Evolutionary conservation across 1,284 basidiomycete species (phyloP), one percentile per base, ranked within the genome.

Genomic region (Ganoderma lucidum): DNA sequence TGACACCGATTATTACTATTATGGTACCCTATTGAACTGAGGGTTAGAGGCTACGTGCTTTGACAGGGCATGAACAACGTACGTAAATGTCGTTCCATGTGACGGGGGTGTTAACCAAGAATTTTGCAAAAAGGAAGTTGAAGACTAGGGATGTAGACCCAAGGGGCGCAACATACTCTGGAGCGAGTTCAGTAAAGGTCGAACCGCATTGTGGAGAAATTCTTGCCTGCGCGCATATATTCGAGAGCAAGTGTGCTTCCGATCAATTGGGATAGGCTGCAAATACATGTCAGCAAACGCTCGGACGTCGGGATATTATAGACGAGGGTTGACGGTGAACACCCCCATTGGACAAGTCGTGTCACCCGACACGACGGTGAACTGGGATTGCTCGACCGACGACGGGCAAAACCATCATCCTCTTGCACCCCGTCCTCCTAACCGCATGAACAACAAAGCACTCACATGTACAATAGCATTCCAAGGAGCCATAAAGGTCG

Each of bases 91-190:
- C 95, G 55, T 87, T 90, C 68, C 81, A 87, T 59, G 93, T 94
- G 53, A 96, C 92, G 1, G 93, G 93, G 19, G 93, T 93, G 63
- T 93, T 93, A 12, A 94, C 91, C 71, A 95, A 86, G 75, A 94
- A 92, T 73, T 91, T 88, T 30, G 93, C 94, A 78, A 96, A 96
- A 45, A 96, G 83, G 77, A 96, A 95, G 80, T 96, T 96, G 83
- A 96, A 96, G 67, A 96, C 89, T 69, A 96, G 88, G 14, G 93
- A 93, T 10, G 93, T 92, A 3, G 93, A 94, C 28, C 94, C 93
- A 10, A 95, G 84, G 10, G 94, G 93, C 2, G 93, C 93, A 62
- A 95, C 93, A 75, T 94, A 94, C 89, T 95, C 93, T 93, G 74
- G 51, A 39, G 53, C 23, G 30, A 55, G 41, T 35, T 60, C 12